Evolutionary conservation across 768 basidiomycete genomes (phyloP).

Genomic region (Epithele typhae): DNA sequence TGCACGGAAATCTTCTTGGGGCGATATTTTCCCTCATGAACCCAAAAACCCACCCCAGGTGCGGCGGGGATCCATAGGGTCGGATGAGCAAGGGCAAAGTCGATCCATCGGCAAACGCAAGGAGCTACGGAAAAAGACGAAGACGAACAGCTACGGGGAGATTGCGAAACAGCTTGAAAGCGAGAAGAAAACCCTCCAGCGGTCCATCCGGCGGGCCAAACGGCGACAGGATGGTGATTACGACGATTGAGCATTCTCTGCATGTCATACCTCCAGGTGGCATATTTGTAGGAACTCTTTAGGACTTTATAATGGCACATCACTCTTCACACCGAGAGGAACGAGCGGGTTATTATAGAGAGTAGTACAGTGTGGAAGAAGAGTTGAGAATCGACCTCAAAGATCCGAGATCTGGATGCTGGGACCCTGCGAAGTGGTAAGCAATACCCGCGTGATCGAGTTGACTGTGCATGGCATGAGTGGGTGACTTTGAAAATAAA

Average conservation of each 20-base stretch:
- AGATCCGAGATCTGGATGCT: slow-evolving; percentile 83
- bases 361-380: too few species aligned
- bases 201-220: background rate
- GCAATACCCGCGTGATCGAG: slow-evolving; percentile 72
- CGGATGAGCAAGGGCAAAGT: too few species aligned
- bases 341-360: too few species aligned
- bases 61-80: slow-evolving; percentile 48
- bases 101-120: slow-evolving; percentile 56
- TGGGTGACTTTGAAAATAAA: too few species aligned
- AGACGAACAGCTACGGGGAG: slow-evolving; percentile 32
- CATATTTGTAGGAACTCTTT: too few species aligned
- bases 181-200: slow-evolving; percentile 32
- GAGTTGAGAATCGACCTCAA: too few species aligned
- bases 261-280: too few species aligned
- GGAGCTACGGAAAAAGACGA: slow-evolving; percentile 12
- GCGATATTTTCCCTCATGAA: slow-evolving; percentile 89
- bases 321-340: too few species aligned
- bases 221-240: slow-evolving; percentile 1
- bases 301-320: too few species aligned
- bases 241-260: too few species aligned
- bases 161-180: slow-evolving; percentile 38
- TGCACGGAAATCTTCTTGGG: slow-evolving; percentile 90
- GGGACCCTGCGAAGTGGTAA: slow-evolving; percentile 86
- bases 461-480: slow-evolving; percentile 44
- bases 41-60: slow-evolving; percentile 76